Conservation (phyloP, 371 early-diverging fungal species). For the Zopfochytrium polystomum region DNA sequence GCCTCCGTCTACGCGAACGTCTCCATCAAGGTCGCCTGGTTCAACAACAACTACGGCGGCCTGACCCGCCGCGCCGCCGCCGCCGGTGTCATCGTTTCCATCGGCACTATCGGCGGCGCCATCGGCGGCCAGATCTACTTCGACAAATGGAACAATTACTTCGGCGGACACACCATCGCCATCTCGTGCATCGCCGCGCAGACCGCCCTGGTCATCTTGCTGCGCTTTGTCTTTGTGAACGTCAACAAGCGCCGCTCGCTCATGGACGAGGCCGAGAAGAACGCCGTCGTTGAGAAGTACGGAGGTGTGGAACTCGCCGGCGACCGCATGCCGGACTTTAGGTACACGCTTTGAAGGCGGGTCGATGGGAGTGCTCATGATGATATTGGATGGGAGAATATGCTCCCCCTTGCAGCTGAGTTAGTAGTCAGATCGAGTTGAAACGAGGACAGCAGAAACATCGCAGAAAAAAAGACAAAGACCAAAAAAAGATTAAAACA, state of each 20-base stretch:
- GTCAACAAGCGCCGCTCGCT: conserved; percentile 36
- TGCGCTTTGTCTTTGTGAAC: conserved; percentile 27
- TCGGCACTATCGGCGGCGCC: conserved; percentile 45
- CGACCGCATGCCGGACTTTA: conserved; percentile 47
- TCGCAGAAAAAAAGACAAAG: too few species aligned
- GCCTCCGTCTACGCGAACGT: conserved; percentile 42
- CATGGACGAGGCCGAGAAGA: conserved; percentile 28
- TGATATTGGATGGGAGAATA: too few species aligned
- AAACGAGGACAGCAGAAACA: too few species aligned
- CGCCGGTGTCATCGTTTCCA: conserved; percentile 39
- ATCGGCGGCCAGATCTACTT: conserved; percentile 44
- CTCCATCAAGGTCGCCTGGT: conserved; percentile 43
- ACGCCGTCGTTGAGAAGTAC: conserved; percentile 33
- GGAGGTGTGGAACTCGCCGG: conserved; percentile 46
- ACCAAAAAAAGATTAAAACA: too few species aligned
- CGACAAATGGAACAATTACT: conserved; percentile 21
- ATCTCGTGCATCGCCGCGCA: conserved; percentile 32
- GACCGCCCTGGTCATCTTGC: conserved; percentile 24
- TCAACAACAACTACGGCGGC: conserved; percentile 45
- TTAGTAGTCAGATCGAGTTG: too few species aligned
- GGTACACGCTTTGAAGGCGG: conserved; percentile 35
- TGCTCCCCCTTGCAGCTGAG: too few species aligned
- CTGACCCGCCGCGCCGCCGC: conserved; percentile 46
- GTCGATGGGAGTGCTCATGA: not conserved
- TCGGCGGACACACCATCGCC: conserved; percentile 23